Evolutionary conservation across 805 yeast genomes (phyloP).

Genomic region (Cyberlindnera maritima): DNA sequence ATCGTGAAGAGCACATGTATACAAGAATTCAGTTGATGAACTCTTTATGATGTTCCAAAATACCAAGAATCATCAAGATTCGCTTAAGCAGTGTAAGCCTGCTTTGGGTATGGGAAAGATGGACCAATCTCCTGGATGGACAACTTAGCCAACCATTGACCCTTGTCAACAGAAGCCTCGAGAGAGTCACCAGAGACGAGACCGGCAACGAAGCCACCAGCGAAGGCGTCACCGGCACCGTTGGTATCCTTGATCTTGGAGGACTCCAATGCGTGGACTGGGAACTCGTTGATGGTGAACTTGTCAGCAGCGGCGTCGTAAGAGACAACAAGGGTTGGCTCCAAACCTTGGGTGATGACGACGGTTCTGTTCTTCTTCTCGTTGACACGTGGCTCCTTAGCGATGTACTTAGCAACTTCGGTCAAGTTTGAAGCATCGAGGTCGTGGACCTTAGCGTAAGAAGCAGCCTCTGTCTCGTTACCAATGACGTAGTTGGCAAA

Average conservation of each 20-base stretch:
- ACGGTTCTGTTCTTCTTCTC: constrained; percentile 72
- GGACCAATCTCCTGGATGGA: constrained; percentile 95
- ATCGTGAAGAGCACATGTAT: neutral
- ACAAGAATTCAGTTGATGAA: neutral
- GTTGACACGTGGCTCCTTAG: constrained; percentile 75
- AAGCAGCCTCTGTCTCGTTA: constrained; percentile 95
- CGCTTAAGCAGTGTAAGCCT: constrained; percentile 19
- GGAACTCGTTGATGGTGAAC: constrained; percentile 47
- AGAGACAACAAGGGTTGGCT: constrained; percentile 78
- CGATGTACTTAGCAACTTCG: constrained; percentile 80
- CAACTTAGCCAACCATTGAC: constrained; percentile 94
- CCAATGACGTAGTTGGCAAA: constrained; percentile 91
- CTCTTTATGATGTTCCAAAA: no score
- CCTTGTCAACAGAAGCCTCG: constrained; percentile 66
- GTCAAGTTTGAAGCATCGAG: constrained; percentile 55
- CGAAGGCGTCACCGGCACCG: constrained; percentile 99
- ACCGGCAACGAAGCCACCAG: constrained; percentile 93
- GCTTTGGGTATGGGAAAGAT: constrained; percentile 62
- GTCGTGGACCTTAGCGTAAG: constrained; percentile 86
- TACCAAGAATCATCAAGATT: neutral
- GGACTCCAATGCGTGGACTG: constrained; percentile 70
- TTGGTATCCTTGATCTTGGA: constrained; percentile 83
- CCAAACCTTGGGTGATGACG: constrained; percentile 92
- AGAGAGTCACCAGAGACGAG: constrained; percentile 70
- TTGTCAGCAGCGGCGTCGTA: constrained; percentile 48